Evolutionary conservation across 768 basidiomycete species (phyloP).

Genomic region (Neoboletus subvelutipes): DNA sequence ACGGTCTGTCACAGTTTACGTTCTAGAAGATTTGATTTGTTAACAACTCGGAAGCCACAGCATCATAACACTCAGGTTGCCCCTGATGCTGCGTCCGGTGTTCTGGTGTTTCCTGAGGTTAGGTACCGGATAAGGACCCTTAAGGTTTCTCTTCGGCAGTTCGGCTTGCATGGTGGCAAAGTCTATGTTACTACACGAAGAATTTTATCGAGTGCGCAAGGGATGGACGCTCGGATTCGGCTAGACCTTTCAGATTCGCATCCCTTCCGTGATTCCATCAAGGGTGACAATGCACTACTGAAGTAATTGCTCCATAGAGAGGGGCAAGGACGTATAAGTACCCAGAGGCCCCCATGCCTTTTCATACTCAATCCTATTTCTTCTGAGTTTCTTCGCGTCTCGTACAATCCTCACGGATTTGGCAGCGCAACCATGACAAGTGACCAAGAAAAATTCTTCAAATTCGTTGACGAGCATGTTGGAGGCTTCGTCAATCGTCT

Average conservation of each 20-base stretch:
- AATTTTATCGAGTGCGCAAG: not conserved
- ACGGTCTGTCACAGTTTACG: not conserved
- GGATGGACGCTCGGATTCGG: not conserved
- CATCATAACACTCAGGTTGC: no score
- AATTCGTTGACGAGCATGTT: not conserved
- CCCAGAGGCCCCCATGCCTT: not conserved
- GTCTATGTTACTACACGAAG: no score
- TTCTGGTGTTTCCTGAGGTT: no score
- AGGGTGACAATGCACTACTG: not conserved
- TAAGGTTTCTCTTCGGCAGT: not conserved
- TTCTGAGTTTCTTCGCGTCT: not conserved
- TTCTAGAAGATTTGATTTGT: not conserved
- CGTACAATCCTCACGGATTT: not conserved
- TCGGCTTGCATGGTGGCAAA: not conserved
- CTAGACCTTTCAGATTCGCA: not conserved
- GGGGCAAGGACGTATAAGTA: not conserved
- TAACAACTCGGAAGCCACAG: no score
- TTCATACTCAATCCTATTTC: not conserved
- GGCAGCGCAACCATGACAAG: not conserved
- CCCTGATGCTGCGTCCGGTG: no score
- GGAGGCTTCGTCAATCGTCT: not conserved
- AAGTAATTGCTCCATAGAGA: not conserved
- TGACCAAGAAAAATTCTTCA: not conserved
- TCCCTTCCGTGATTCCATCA: not conserved
- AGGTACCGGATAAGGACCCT: no score